Evolutionary conservation across 352 stramenopile species (phyloP), one percentile per base, ranked within the genome.

Genomic region (Phytopythium delawarense): DNA sequence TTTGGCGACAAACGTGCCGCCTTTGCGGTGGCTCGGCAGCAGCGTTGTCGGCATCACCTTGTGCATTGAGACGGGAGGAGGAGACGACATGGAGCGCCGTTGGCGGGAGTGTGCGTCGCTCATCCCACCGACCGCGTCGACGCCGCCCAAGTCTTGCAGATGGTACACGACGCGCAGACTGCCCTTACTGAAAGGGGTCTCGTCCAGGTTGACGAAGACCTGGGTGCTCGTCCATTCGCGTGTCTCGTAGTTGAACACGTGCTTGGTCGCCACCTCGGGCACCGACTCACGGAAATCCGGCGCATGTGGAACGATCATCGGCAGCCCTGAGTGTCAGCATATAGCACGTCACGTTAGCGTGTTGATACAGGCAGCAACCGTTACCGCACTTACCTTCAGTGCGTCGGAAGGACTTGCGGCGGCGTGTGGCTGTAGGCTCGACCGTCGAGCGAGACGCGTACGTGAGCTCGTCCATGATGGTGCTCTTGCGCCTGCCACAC

Each of bases 91-190:
- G 72, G 9, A 53, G 65, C 62, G 72, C 65, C 21, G 54, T 67
- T 37, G 54, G 23, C 15, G 59, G 54, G 58, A 59, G 64, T 28
- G 66, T 35, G 37, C 46, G 11, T 34, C 37, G 2, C 57, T 45
- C n/a, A 25, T 30, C 37, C 6, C 64, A n/a, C 44, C 44, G 11
- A 30, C 44, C 2, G 44, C 55, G 58, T 66, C 58, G 23, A 72
- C 55, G 0, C 69, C 70, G 54, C 74, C 82, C 51, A 89, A 30
- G 52, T 89, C 81, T 53, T 90, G 83, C 45, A 93, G 71, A 52
- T 95, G 87, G 60, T 92, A 92, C 45, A 94, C 84, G 37, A 92
- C 76, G 16, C 87, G 83, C 7, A 92, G 67, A 64, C 82, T 91
- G 46, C 84, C 87, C 59, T 93, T 92, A 57, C 76, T 89, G 67